Evolutionary conservation across 192 early-diverging fungal species (phyloP).

Genomic region (Coemansia sp.): DNA sequence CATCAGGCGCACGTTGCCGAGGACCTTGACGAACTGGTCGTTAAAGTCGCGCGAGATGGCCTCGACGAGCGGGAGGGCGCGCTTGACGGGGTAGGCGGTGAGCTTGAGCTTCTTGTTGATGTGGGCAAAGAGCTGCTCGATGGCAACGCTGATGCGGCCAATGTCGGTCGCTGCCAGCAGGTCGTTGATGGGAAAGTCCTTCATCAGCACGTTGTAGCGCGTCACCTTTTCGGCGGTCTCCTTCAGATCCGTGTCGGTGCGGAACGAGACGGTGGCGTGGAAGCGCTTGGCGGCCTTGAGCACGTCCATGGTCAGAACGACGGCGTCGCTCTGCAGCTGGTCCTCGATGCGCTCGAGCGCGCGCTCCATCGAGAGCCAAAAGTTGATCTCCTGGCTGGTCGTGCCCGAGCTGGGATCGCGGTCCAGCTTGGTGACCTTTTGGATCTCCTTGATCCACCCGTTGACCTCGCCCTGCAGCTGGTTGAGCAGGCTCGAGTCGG

Average conservation of each 20-base stretch:
- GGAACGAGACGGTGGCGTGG: constrained; percentile 96
- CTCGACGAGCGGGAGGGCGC: constrained; percentile 89
- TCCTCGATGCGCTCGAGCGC: constrained; percentile 91
- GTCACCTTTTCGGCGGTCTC: constrained; percentile 87
- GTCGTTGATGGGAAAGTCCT: constrained; percentile 98
- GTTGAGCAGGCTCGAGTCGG: constrained; percentile 88
- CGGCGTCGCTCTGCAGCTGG: constrained; percentile 88
- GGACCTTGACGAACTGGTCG: constrained; percentile 83
- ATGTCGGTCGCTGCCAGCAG: constrained; percentile 93
- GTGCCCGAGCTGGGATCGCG: constrained; percentile 90
- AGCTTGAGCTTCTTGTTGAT: constrained; percentile 97
- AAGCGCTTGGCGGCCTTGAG: constrained; percentile 97
- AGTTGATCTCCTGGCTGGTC: constrained; percentile 98
- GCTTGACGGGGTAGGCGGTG: constrained; percentile 85
- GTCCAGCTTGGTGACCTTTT: constrained; percentile 93
- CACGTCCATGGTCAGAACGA: constrained; percentile 88
- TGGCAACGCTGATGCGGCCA: constrained; percentile 68
- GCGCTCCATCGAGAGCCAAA: constrained; percentile 97
- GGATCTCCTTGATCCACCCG: constrained; percentile 99
- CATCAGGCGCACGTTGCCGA: constrained; percentile 89
- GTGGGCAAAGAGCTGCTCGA: constrained; percentile 88
- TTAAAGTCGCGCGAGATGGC: constrained; percentile 95
- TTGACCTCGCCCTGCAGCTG: constrained; percentile 94
- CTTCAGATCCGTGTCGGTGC: constrained; percentile 96
- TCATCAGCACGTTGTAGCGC: constrained; percentile 98